phyloP scores from a whole-genome alignment of 2,329 filamentous ascomycete genomes.

The Sporothrix brasiliensis region DNA sequence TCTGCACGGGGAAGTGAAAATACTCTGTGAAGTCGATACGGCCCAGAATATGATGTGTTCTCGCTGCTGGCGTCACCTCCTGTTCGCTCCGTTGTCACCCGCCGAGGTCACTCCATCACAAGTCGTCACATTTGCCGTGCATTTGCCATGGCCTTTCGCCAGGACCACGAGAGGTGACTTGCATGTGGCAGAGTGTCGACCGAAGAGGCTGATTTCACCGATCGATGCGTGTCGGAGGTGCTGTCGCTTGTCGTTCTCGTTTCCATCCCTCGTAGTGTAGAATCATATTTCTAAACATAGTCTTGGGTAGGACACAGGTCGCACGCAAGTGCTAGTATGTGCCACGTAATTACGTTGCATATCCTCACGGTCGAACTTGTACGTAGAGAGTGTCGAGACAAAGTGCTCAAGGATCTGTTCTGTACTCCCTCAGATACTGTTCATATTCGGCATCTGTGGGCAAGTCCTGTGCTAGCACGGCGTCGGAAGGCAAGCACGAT shows the following conservation, averaged over 20 bases:
- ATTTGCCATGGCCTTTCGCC: not conserved
- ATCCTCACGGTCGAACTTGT: not conserved
- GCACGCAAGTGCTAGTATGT: not conserved
- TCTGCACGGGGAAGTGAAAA: constrained; percentile 13
- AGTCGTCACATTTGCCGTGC: not conserved
- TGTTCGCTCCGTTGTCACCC: constrained; percentile 13
- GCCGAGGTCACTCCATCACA: not conserved
- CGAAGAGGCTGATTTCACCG: constrained; percentile 1
- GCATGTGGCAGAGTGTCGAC: constrained; percentile 10
- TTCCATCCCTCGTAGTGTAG: not conserved
- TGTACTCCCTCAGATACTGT: not conserved
- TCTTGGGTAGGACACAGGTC: constrained; percentile 12
- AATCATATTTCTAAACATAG: constrained; percentile 17
- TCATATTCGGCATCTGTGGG: not conserved
- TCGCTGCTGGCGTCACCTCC: not conserved
- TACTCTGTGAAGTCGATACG: not conserved
- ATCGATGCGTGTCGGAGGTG: not conserved
- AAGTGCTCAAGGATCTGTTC: not conserved
- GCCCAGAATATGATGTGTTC: not conserved
- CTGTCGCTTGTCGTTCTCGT: not conserved
- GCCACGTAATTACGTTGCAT: not conserved
- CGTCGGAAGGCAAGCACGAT: not conserved
- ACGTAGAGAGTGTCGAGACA: not conserved
- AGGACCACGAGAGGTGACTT: constrained; percentile 13
- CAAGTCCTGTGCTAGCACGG: not conserved